Evolutionary conservation across 2,329 filamentous ascomycete genomes (phyloP), one percentile per base, ranked within the genome.

Genomic region (Dothideomycetidae sp.): DNA sequence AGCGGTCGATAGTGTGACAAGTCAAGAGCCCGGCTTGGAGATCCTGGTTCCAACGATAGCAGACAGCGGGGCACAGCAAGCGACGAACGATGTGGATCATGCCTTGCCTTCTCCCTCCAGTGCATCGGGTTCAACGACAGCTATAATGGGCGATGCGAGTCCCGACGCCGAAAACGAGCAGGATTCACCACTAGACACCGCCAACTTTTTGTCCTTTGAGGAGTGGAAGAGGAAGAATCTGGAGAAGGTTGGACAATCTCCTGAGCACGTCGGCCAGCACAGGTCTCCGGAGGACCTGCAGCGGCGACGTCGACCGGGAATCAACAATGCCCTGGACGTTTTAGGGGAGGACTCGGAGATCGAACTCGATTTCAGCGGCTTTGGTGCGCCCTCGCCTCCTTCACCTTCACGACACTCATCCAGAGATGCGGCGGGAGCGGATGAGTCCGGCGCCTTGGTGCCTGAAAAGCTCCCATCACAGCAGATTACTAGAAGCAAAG

Each of bases 211-310:
- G 50, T 94, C 90, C 0, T 98, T 98, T 50, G 90, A 96, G 55
- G 88, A 96, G 51, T 98, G 90, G 90, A 96, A 93, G 62, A 83
- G 80, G 52, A 81, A 86, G 65, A 93, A 93, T 61, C 63, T 96
- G 12, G 81, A 78, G 36, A 82, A 84, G 53, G 78, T 75, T 3
- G 88, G 84, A 10, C 88, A 94, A 52, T 84, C 64, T 53, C 81
- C 61, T 47, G 82, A 70, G 58, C 76, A 70, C 58, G 68, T 70
- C 53, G 81, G 63, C 54, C 73, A 66, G 47, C 66, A 63, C 58
- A 71, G 54, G 51, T 62, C 53, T 45, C 62, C 55, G 52, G 60
- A 52, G 17, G 54, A 55, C 14, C 66, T 68, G 30, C 62, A 58
- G 42, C 64, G 64, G 31, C 63, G 62, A 45, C 61, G 58, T 35